Base-by-base conservation (phyloP, 2,329 filamentous ascomycete species). In the Verruconis gallopava region DNA sequence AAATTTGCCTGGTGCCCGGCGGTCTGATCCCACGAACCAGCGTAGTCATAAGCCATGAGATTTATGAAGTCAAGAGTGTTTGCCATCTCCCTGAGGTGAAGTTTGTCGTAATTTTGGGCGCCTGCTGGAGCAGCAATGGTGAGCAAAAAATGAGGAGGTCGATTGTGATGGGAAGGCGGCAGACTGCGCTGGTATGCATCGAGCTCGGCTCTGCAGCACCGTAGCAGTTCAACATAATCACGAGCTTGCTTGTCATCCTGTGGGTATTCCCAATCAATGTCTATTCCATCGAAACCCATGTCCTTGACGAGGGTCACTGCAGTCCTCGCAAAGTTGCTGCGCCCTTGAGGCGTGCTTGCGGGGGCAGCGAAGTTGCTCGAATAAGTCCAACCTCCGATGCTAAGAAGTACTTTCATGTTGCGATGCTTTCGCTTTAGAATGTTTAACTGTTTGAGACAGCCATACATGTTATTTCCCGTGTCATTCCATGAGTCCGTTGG, bases 1-100 rank as follows among this genome's bases (percentile, higher is more conserved):
- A 95, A 58, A 57, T 94, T 95, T 4, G 88, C 75, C 57, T 86
- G 79, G 62, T 96, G 86, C 3, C 80, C 85, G 1, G 83, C 69
- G 3, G 55, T 56, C 2, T 62, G 51, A 53, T 88, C 83, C 85
- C 86, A 95, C 2, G 77, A 80, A 1, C 89, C 89, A 4, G 85
- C 79, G 46, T 63, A 71, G 47, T 70, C 67, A 47, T 70, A 71
- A 3, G 64, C 63, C 67, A 70, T 69, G 38, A 70, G 47, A 44
- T 69, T 71, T 53, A 67, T 65, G 46, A 69, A 69, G 50, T 70
- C 67, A 5, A 68, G 53, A 5, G 58, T 59, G 14, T 51, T 48
- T 32, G 61, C 63, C 49, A 70, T 60, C 3, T 60, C 58, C 1
- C 48, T 47, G 4, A 69, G 51, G 17, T 61, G 59, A 40, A 69